Evolutionary conservation across 2,329 filamentous ascomycete genomes (phyloP).

Genomic region (Paracorniculantispora psalliotae): DNA sequence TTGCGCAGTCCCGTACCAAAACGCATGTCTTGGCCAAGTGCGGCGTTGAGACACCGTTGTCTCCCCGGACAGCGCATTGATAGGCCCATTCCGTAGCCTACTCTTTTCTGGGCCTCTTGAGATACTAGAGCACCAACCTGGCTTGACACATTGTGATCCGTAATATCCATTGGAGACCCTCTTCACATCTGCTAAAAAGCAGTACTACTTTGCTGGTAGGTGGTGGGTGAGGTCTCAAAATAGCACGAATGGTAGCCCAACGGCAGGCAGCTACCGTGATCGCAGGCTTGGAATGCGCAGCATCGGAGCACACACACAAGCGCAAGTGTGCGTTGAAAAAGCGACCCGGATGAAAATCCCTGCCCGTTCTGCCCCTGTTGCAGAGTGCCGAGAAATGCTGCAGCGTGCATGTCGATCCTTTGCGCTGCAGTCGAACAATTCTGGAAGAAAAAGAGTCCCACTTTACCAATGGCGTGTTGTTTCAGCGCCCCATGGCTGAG

Average conservation of each 20-base stretch:
- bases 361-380: not conserved
- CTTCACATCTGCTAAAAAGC: not conserved
- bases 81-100: not conserved
- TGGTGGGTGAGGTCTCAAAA: not conserved
- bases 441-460: slow-evolving; percentile 7
- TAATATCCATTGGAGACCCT: not conserved
- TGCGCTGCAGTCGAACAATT: not conserved
- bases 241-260: not conserved
- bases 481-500: not conserved
- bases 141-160: not conserved
- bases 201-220: not conserved
- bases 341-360: not conserved
- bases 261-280: not conserved
- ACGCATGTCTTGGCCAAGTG: not conserved
- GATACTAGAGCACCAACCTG: not conserved
- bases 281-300: not conserved
- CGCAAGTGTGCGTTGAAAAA: not conserved
- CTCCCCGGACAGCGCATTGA: not conserved
- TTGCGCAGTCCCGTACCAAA: not conserved
- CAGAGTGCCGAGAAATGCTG: not conserved
- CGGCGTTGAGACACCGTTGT: not conserved
- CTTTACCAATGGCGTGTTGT: not conserved
- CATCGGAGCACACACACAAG: not conserved
- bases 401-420: not conserved
- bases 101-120: not conserved